These are phyloP conservation scores for Populus euphratica DNA, from an alignment of 345 rosid species.

Conservation along the genomic window DNA sequence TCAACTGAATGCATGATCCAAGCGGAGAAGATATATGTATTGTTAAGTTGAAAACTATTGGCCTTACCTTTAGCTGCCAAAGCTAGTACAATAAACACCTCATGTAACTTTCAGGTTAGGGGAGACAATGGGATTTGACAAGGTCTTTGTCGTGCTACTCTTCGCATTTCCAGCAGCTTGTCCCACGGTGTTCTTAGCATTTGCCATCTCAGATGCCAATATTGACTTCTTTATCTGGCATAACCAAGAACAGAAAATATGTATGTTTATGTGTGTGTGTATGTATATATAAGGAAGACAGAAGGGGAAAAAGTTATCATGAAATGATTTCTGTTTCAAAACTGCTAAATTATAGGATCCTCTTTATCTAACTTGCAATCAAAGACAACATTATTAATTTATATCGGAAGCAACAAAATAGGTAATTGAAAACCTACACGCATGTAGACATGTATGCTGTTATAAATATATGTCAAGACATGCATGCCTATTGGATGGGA, in stretches of 20 bases:
- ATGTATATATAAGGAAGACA: neutral
- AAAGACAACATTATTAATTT: neutral
- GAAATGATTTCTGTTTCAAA: too few relatives aligned
- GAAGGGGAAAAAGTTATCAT: neutral
- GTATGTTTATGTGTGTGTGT: too few relatives aligned
- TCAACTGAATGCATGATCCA: neutral
- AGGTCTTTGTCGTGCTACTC: constrained; percentile 56
- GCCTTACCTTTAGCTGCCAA: constrained; percentile 1
- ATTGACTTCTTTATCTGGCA: constrained; percentile 74
- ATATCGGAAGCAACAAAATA: neutral
- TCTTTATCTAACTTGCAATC: neutral
- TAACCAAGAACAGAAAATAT: neutral
- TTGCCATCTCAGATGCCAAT: constrained; percentile 48
- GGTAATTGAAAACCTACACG: neutral
- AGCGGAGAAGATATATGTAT: neutral
- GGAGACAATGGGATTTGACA: constrained; percentile 52
- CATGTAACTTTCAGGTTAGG: constrained; percentile 44
- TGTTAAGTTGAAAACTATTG: neutral
- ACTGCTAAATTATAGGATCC: neutral
- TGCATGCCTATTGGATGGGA: neutral
- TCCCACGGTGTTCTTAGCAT: constrained; percentile 43
- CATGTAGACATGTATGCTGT: neutral
- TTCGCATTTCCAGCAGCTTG: constrained; percentile 53
- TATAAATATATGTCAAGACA: neutral
- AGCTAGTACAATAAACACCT: constrained; percentile 9